Conservation (phyloP, 2,329 filamentous ascomycete species). For the Neonectria faginata region DNA sequence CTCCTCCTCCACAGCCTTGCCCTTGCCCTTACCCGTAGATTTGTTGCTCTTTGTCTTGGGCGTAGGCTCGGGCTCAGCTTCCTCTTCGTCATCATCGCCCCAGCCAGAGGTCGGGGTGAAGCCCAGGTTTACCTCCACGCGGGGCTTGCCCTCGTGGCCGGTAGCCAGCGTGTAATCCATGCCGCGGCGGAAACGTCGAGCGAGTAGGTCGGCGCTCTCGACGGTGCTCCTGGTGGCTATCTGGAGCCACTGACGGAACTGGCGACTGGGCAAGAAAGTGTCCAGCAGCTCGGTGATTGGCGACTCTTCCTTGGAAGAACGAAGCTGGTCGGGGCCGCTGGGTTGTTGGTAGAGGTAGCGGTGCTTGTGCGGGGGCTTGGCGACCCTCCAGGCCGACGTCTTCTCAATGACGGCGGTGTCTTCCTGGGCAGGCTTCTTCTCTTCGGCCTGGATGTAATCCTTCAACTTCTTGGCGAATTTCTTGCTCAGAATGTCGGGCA, state of each 20-base stretch:
- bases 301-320: slow-evolving; percentile 57
- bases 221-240: slow-evolving; percentile 82
- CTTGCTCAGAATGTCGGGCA: slow-evolving; percentile 81
- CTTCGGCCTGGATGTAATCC: slow-evolving; percentile 75
- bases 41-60: slow-evolving; percentile 49
- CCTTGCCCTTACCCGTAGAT: slow-evolving; percentile 48
- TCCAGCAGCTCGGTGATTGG: slow-evolving; percentile 84
- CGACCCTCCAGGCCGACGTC: slow-evolving; percentile 76
- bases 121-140: slow-evolving; percentile 87
- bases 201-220: slow-evolving; percentile 80
- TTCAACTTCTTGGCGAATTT: slow-evolving; percentile 81
- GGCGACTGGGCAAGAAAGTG: slow-evolving; percentile 82
- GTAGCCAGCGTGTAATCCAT: slow-evolving; percentile 94
- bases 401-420: slow-evolving; percentile 68
- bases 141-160: slow-evolving; percentile 79
- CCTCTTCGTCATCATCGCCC: slow-evolving; percentile 74
- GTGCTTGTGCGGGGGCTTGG: slow-evolving; percentile 93
- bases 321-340: slow-evolving; percentile 53
- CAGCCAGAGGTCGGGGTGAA: slow-evolving; percentile 88
- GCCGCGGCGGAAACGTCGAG: slow-evolving; percentile 86
- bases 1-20: slow-evolving; percentile 37
- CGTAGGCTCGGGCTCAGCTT: slow-evolving; percentile 50
- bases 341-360: slow-evolving; percentile 85
- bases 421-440: slow-evolving; percentile 61
- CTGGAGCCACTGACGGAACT: slow-evolving; percentile 91